Percentiles rank a stretch among this genome's conserved stretches.
Conservation (phyloP, 495 filamentous ascomycete genomes). For the Annulohypoxylon moriforme region DNA sequence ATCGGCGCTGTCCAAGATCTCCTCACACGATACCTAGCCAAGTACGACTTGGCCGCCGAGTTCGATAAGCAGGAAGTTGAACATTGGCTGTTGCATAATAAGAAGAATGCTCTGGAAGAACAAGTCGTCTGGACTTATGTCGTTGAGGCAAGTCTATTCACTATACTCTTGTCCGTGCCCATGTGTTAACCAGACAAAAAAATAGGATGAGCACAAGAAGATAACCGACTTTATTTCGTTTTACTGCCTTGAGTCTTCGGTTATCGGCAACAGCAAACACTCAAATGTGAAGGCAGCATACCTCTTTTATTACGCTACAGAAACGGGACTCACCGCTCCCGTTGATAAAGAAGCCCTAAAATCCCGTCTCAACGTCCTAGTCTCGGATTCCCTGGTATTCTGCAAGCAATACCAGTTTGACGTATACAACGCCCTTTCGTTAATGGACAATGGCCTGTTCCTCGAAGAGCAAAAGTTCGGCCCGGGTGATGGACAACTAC, state of each 20-base stretch:
- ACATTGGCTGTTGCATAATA: constrained; percentile 83
- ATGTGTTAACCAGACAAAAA: constrained; percentile 21
- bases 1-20: constrained; percentile 79
- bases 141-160: constrained; percentile 71
- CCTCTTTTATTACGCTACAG: constrained; percentile 94
- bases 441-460: constrained; percentile 94
- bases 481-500: constrained; percentile 89
- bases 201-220: constrained; percentile 66
- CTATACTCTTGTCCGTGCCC: background rate
- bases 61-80: constrained; percentile 82
- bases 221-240: constrained; percentile 98
- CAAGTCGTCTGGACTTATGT: constrained; percentile 94
- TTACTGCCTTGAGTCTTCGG: constrained; percentile 91
- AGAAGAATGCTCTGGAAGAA: constrained; percentile 67
- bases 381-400: constrained; percentile 86
- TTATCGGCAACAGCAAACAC: constrained; percentile 83
- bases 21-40: constrained; percentile 79
- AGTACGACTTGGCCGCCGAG: constrained; percentile 84
- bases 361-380: constrained; percentile 75
- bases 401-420: constrained; percentile 91
- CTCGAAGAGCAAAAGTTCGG: constrained; percentile 93
- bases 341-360: constrained; percentile 68
- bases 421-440: constrained; percentile 94
- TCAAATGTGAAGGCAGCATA: constrained; percentile 85
- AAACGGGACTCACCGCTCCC: constrained; percentile 74